Conservation (phyloP, 345 rosid species). For the Corchorus olitorius region DNA sequence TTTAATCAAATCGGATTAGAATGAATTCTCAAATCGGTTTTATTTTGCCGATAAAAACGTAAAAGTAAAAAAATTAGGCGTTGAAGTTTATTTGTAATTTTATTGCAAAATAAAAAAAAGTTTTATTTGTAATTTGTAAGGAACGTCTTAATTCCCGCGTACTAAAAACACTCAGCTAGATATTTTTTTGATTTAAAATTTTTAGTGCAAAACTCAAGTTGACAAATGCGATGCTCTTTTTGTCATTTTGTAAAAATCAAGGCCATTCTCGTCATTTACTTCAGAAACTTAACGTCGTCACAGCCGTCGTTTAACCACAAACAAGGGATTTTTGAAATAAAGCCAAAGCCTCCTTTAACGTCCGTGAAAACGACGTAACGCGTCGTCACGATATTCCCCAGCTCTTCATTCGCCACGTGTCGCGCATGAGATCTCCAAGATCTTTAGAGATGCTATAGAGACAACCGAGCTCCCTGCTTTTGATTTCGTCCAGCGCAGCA, state of each 20-base stretch:
- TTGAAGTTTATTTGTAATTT: too few relatives aligned
- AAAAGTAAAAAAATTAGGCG: too few relatives aligned
- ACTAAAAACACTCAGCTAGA: too few relatives aligned
- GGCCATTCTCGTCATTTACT: background rate
- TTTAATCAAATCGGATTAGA: too few relatives aligned
- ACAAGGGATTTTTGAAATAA: background rate
- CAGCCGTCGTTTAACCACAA: background rate
- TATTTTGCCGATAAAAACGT: too few relatives aligned
- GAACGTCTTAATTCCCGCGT: too few relatives aligned
- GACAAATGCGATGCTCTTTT: background rate
- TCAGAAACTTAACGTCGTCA: constrained; percentile 5
- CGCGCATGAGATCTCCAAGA: constrained; percentile 17
- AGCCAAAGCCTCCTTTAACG: background rate
- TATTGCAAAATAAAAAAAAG: too few relatives aligned
- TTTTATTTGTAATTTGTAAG: too few relatives aligned
- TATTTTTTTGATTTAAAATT: too few relatives aligned
- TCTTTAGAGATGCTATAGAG: constrained; percentile 19
- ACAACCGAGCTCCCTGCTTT: constrained; percentile 32
- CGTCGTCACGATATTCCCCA: background rate
- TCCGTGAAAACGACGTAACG: constrained; percentile 13
- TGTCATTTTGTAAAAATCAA: constrained; percentile 2
- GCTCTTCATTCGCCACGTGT: constrained; percentile 20
- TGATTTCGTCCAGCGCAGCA: constrained; percentile 55
- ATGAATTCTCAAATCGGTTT: too few relatives aligned
- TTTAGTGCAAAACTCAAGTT: background rate